These are phyloP conservation scores for Trichophyton mentagrophytes DNA, from an alignment of 2,329 filamentous ascomycete species.

Conservation along the genomic window DNA sequence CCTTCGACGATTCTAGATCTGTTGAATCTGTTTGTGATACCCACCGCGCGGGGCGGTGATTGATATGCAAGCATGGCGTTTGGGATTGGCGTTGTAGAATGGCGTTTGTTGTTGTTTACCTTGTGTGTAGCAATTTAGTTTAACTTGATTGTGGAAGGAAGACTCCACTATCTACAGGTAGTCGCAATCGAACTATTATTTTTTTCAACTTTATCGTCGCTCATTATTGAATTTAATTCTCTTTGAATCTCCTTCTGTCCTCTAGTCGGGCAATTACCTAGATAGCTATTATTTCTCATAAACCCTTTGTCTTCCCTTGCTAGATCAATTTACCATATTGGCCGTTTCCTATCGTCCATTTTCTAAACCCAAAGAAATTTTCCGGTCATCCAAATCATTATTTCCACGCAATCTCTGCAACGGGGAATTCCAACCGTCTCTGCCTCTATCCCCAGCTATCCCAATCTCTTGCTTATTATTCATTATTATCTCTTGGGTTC, in stretches of 20 bases:
- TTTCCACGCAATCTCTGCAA: not conserved
- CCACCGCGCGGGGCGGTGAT: not conserved
- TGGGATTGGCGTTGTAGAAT: slow-evolving; percentile 30
- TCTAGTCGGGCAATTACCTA: no score
- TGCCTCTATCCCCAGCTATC: not conserved
- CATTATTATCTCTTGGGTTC: not conserved
- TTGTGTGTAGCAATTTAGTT: not conserved
- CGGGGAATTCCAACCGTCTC: not conserved
- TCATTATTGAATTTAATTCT: no score
- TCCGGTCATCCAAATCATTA: not conserved
- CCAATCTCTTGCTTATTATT: no score
- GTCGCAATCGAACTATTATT: not conserved
- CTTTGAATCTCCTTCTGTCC: no score
- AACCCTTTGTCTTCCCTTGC: not conserved
- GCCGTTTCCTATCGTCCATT: not conserved
- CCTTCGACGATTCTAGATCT: no score
- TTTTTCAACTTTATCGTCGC: no score
- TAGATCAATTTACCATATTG: not conserved
- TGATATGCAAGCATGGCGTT: not conserved
- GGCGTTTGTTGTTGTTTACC: not conserved
- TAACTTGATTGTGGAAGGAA: not conserved
- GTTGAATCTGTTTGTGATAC: not conserved
- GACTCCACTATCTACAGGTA: not conserved
- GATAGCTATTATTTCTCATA: no score
- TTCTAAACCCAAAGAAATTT: not conserved